Base-by-base conservation (phyloP, 2,329 filamentous ascomycete genomes). In the Hortaea werneckii region DNA sequence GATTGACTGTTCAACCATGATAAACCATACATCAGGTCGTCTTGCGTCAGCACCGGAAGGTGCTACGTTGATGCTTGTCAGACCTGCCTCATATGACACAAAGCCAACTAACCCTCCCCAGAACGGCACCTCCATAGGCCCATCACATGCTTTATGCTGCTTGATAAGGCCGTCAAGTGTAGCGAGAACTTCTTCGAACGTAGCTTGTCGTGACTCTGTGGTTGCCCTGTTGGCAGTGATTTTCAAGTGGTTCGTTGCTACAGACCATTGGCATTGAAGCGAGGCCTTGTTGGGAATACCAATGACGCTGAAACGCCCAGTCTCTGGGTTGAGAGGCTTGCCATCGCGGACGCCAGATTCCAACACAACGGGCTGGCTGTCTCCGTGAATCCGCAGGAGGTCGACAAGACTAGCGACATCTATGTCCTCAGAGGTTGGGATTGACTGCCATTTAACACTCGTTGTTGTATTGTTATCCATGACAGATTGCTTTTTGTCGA, bases 91-190 rank as follows among this genome's bases (percentile, higher is more conserved):
- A 50, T 95, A 94, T 0, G 85, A 87, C 42, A 87, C 76, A 57
- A 83, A 94, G 0, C 88, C 88, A 67, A 94, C 79, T 48, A 94
- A 81, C 0, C 88, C 88, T 43, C 87, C 88, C 65, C 85, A 79
- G 60, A 94, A 95, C 0, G 85, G 77, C 0, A 67, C 66, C 32
- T 61, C 56, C 0, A 57, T 50, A 28, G 56, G 53, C 4, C 68
- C 68, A 7, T 53, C 59, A 1, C 48, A 50, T 1, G 64, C 64
- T 44, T 55, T 61, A 5, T 65, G 61, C 6, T 54, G 46, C 32
- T 59, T 51, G 60, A 72, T 67, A 29, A 67, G 61, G 4, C 53
- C 52, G 39, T 65, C 65, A 5, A 74, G 50, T 37, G 63, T 68
- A 3, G 55, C 51, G 63, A 70, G 73, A 5, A 67, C 54, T 29